A percentile compares a stretch with the other conserved stretches of the same genome.
Evolutionary conservation across 331 rosid species (phyloP).

Genomic region (Phaseolus coccineus): DNA sequence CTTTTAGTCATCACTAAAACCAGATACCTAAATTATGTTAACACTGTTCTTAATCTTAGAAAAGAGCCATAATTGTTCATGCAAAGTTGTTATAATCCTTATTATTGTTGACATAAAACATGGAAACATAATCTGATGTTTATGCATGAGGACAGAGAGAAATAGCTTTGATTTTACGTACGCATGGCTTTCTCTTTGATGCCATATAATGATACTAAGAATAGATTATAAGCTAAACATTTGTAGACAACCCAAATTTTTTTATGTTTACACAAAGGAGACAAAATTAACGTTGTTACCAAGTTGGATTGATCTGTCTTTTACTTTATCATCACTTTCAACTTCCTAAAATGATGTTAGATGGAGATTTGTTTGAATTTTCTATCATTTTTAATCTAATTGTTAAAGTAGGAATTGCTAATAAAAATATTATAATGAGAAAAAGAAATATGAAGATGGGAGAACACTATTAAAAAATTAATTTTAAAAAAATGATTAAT

Average conservation of each 20-base stretch:
- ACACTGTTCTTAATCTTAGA: not conserved
- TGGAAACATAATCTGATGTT: not conserved
- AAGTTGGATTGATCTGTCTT: not conserved
- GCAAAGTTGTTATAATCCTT: not conserved
- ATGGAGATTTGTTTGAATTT: too few species aligned
- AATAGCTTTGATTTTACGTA: not conserved
- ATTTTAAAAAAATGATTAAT: too few species aligned
- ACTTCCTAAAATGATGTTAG: too few species aligned
- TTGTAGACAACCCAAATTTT: not conserved
- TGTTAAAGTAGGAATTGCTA: too few species aligned
- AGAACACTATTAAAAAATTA: too few species aligned
- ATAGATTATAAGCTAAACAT: not conserved
- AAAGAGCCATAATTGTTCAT: not conserved
- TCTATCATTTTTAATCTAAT: too few species aligned
- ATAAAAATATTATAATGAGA: too few species aligned
- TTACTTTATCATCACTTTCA: not conserved
- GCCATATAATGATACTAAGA: not conserved
- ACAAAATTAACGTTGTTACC: not conserved
- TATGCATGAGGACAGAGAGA: not conserved
- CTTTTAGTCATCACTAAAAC: too few species aligned
- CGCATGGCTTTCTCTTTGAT: not conserved
- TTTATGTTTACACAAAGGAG: not conserved
- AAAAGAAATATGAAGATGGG: too few species aligned
- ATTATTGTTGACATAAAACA: not conserved
- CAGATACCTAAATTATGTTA: too few species aligned